phyloP scores from a whole-genome alignment of 495 filamentous ascomycete species.

The Lasiosphaeria miniovina region DNA sequence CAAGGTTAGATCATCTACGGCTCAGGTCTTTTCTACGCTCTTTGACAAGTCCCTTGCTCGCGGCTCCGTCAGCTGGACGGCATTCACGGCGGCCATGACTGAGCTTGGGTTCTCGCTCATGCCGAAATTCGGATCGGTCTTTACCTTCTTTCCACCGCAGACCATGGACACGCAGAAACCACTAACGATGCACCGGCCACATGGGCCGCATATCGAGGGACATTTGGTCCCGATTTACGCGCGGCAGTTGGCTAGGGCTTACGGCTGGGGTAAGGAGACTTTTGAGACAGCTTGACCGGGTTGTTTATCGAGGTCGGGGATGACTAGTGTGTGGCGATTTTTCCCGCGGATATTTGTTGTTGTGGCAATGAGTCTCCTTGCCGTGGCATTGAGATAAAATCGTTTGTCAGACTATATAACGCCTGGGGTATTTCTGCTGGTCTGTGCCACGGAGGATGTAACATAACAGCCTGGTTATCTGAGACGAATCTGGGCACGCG shows the following conservation, averaged over 20 bases:
- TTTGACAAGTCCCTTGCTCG: constrained; percentile 25
- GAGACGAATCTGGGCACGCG: too few species aligned
- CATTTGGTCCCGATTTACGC: constrained; percentile 15
- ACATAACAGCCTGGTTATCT: too few species aligned
- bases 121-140: constrained; percentile 28
- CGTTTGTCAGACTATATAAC: too few species aligned
- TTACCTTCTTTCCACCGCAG: constrained; percentile 26
- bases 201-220: constrained; percentile 27
- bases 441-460: too few species aligned
- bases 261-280: constrained; percentile 25
- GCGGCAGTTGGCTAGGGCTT: constrained; percentile 21
- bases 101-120: constrained; percentile 31
- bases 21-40: constrained; percentile 30
- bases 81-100: constrained; percentile 35
- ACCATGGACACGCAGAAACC: constrained; percentile 15
- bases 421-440: too few species aligned
- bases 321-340: too few species aligned
- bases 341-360: too few species aligned
- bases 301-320: too few species aligned
- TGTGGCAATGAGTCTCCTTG: too few species aligned
- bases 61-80: constrained; percentile 33
- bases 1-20: constrained; percentile 26
- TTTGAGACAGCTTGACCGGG: constrained; percentile 15
- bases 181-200: constrained; percentile 27
- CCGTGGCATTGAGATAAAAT: too few species aligned